Percentiles rank a stretch among this genome's conserved stretches.
Evolutionary conservation across 1,284 basidiomycete genomes (phyloP).

Genomic region (Meira nashicola): DNA sequence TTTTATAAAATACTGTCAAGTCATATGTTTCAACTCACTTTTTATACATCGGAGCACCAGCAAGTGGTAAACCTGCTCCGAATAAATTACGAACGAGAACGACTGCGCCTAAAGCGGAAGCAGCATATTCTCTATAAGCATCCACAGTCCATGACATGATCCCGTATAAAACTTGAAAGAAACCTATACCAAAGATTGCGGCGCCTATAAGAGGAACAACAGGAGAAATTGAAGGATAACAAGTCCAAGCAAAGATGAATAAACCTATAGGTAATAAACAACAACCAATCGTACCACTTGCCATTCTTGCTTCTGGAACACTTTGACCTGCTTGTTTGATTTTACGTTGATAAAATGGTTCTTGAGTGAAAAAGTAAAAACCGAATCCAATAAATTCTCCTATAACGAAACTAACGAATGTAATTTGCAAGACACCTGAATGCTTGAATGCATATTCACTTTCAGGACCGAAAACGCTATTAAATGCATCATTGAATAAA

Average conservation of each 20-base stretch:
- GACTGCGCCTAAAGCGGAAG: constrained; percentile 11
- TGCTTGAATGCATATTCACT: constrained; percentile 35
- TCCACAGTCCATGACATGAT: constrained; percentile 34
- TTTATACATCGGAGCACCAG: constrained; percentile 13
- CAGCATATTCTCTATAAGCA: constrained; percentile 26
- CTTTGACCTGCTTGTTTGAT: constrained; percentile 22
- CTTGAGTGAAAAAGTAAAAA: constrained; percentile 59
- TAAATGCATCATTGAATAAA: constrained; percentile 47
- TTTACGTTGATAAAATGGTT: constrained; percentile 42
- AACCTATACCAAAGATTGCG: constrained; percentile 40
- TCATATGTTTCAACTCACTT: constrained; percentile 1
- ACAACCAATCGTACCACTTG: constrained; percentile 35
- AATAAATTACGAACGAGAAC: constrained; percentile 15
- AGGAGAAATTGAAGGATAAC: constrained; percentile 30
- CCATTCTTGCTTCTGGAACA: constrained; percentile 33
- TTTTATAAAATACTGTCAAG: background rate
- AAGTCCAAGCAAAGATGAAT: constrained; percentile 49
- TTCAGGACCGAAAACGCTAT: constrained; percentile 39
- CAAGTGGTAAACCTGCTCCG: constrained; percentile 16
- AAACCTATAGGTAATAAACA: constrained; percentile 43
- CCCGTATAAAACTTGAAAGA: constrained; percentile 25
- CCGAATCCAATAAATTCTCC: constrained; percentile 51
- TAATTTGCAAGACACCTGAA: constrained; percentile 12
- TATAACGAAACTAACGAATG: constrained; percentile 54
- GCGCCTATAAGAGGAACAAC: constrained; percentile 34